phyloP scores from a whole-genome alignment of 345 rosid species.

The Lumnitzera racemosa region DNA sequence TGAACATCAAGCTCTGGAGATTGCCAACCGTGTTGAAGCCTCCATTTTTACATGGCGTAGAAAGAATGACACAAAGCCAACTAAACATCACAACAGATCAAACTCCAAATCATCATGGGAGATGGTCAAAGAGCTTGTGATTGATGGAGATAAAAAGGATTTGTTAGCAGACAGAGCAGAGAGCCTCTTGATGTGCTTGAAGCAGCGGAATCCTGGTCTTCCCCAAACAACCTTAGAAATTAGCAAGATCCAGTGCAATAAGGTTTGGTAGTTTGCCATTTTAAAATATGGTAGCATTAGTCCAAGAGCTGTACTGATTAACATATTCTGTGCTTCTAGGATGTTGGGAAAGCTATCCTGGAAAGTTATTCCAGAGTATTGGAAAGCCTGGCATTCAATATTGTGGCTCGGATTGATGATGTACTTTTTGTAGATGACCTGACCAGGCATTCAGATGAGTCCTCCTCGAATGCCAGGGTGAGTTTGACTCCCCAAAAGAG shows the following conservation, averaged over 20 bases:
- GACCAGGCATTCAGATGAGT: not conserved
- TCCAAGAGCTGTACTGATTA: no score
- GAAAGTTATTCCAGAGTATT: slow-evolving; percentile 6
- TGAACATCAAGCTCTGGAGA: slow-evolving; percentile 13
- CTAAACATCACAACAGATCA: not conserved
- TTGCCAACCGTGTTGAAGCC: slow-evolving; percentile 12
- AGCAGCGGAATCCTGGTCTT: slow-evolving; percentile 11
- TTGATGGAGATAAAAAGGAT: slow-evolving; percentile 9
- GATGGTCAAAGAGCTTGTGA: slow-evolving; percentile 8
- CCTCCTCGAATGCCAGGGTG: not conserved
- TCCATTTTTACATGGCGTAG: slow-evolving; percentile 9
- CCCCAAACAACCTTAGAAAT: slow-evolving; percentile 13
- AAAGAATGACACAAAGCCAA: not conserved
- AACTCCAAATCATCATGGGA: slow-evolving; percentile 11
- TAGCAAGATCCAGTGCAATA: slow-evolving; percentile 13
- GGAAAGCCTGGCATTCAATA: slow-evolving; percentile 10
- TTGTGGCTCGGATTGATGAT: slow-evolving; percentile 8
- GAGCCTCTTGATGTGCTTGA: slow-evolving; percentile 8
- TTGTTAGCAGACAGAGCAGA: slow-evolving; percentile 10
- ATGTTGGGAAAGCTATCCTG: slow-evolving; percentile 9
- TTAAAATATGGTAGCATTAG: no score
- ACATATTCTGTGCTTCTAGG: not conserved
- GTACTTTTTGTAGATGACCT: slow-evolving; percentile 5
- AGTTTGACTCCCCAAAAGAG: no score
- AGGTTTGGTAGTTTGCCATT: slow-evolving; percentile 4